A percentile compares a stretch with the other conserved stretches of the same genome.
Conservation (phyloP, 495 filamentous ascomycete genomes). For the Aspergillus wentii region DNA sequence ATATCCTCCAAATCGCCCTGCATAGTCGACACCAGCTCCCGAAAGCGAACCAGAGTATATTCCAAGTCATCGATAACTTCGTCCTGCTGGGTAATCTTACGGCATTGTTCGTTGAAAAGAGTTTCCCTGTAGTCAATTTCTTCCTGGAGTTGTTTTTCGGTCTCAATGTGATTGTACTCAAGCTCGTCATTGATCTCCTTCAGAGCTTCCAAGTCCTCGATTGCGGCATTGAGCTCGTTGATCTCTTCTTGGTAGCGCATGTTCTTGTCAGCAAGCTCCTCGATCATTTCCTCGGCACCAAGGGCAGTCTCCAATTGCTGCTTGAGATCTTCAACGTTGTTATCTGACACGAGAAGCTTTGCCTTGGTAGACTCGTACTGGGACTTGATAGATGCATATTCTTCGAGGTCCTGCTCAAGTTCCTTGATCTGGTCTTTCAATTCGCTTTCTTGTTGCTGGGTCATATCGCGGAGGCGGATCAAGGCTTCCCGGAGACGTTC, state of each 20-base stretch:
- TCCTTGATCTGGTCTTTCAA: slow-evolving; percentile 70
- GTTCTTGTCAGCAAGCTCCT: slow-evolving; percentile 83
- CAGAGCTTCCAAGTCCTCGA: slow-evolving; percentile 80
- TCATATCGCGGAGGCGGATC: slow-evolving; percentile 77
- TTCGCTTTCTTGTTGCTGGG: slow-evolving; percentile 79
- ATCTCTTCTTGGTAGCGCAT: slow-evolving; percentile 75
- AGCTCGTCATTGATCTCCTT: slow-evolving; percentile 93
- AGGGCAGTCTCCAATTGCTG: slow-evolving; percentile 87
- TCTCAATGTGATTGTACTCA: slow-evolving; percentile 87
- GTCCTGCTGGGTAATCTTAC: slow-evolving; percentile 59
- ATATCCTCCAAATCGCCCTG: slow-evolving; percentile 89
- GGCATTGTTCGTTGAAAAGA: slow-evolving; percentile 70
- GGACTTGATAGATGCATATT: slow-evolving; percentile 64
- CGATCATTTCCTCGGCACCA: slow-evolving; percentile 87
- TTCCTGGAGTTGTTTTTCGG: slow-evolving; percentile 89
- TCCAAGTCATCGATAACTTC: slow-evolving; percentile 79
- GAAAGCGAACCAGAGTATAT: slow-evolving; percentile 81
- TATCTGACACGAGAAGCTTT: slow-evolving; percentile 65
- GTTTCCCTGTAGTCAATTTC: slow-evolving; percentile 80
- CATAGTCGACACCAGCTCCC: slow-evolving; percentile 79
- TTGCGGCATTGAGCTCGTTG: slow-evolving; percentile 70
- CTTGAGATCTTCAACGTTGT: slow-evolving; percentile 77
- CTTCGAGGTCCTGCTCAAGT: slow-evolving; percentile 72
- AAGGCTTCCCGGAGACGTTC: slow-evolving; percentile 85
- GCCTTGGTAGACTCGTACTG: slow-evolving; percentile 66